Conservation (phyloP, 106 monocot genomes). For the Dactylorhiza incarnata region DNA sequence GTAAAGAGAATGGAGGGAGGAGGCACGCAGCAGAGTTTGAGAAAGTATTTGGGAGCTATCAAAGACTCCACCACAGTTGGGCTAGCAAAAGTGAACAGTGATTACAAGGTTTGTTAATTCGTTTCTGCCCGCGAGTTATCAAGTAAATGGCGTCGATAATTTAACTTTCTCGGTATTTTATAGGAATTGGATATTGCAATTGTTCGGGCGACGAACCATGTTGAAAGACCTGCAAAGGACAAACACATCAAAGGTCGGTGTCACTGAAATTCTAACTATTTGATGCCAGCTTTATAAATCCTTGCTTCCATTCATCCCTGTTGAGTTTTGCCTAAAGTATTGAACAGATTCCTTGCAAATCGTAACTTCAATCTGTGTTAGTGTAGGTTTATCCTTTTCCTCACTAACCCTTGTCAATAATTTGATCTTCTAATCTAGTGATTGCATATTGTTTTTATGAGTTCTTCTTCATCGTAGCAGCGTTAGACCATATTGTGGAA, state of each 20-base stretch:
- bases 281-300: no score
- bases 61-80: slow-evolving; percentile 87
- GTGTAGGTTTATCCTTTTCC: no score
- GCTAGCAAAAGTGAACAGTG: slow-evolving; percentile 94
- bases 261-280: no score
- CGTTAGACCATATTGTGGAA: no score
- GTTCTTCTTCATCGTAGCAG: no score
- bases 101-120: slow-evolving; percentile 57
- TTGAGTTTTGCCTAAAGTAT: no score
- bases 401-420: no score
- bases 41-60: slow-evolving; percentile 82
- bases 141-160: neutral
- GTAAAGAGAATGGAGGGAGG: slow-evolving; percentile 41
- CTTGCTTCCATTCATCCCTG: no score
- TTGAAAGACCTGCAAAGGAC: slow-evolving; percentile 81
- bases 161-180: neutral
- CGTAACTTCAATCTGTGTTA: no score
- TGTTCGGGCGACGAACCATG: slow-evolving; percentile 87
- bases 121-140: neutral
- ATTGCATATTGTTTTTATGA: no score
- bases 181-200: slow-evolving; percentile 92
- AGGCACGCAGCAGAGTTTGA: slow-evolving; percentile 52
- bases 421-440: no score
- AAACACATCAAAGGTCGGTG: slow-evolving; percentile 69
- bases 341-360: no score